Percentiles rank a stretch among this genome's conserved stretches.
These are phyloP conservation scores for Citrus cavaleriei DNA, from an alignment of 345 rosid species.

Conservation along the genomic window DNA sequence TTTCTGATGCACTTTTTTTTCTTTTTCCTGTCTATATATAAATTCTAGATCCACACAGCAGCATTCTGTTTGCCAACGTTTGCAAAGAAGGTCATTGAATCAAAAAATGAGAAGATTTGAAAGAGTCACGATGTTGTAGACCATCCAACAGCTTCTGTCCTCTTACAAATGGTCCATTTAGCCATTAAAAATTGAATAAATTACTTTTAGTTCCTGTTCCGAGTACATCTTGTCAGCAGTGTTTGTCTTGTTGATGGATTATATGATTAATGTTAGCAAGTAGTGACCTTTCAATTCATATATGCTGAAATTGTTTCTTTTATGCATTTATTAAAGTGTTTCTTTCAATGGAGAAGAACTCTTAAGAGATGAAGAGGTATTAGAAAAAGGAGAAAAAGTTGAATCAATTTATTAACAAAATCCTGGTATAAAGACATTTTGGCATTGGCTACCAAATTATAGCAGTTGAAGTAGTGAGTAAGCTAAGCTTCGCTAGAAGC, in stretches of 20 bases:
- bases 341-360: no score
- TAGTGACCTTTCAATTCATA: neutral
- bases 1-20: neutral
- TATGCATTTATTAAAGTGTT: neutral
- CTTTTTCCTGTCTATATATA: neutral
- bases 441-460: no score
- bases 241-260: constrained; percentile 7
- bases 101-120: constrained; percentile 32
- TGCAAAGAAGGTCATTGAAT: constrained; percentile 82
- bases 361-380: constrained; percentile 22
- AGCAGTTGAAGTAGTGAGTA: neutral
- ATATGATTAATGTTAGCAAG: neutral
- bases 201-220: constrained; percentile 9
- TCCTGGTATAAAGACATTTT: neutral
- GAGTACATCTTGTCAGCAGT: constrained; percentile 3
- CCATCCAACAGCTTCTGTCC: constrained; percentile 5
- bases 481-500: constrained; percentile 19
- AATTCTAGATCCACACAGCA: constrained; percentile 79
- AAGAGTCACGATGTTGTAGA: constrained; percentile 4
- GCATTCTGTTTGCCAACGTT: constrained; percentile 93
- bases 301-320: neutral
- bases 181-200: constrained; percentile 22
- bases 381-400: constrained; percentile 12
- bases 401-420: constrained; percentile 7
- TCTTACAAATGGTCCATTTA: neutral